Percentiles rank a stretch among this genome's conserved stretches.
Conservation (phyloP, 2,329 filamentous ascomycete species). For the Claviceps pazoutovae region DNA sequence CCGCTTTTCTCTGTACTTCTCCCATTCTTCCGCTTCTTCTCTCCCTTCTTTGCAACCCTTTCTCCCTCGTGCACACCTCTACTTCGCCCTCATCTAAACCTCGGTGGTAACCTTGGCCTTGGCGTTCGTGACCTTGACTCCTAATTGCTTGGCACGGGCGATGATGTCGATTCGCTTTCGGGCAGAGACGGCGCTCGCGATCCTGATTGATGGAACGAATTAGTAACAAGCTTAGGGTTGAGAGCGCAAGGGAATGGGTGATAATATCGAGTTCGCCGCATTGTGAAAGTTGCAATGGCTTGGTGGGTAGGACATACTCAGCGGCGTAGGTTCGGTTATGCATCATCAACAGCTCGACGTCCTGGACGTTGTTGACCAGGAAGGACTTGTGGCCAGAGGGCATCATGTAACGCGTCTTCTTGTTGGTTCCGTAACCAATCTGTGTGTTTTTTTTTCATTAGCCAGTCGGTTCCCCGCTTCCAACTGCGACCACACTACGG, state of each 20-base stretch:
- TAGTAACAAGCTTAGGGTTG: not conserved
- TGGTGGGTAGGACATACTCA: slow-evolving; percentile 54
- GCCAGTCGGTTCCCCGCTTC: not conserved
- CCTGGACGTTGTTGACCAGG: slow-evolving; percentile 92
- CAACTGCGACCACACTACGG: too few relatives aligned
- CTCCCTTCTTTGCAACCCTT: not conserved
- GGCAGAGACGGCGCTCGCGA: slow-evolving; percentile 94
- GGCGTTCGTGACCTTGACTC: slow-evolving; percentile 98
- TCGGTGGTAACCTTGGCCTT: slow-evolving; percentile 99
- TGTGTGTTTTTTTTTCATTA: slow-evolving; percentile 23
- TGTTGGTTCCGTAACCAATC: slow-evolving; percentile 99
- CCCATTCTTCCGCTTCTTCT: not conserved
- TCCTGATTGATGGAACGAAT: slow-evolving; percentile 41
- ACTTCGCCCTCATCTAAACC: slow-evolving; percentile 38
- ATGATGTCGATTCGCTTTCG: slow-evolving; percentile 98
- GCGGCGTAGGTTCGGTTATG: slow-evolving; percentile 99
- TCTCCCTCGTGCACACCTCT: not conserved
- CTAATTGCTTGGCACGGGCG: slow-evolving; percentile 90
- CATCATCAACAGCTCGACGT: slow-evolving; percentile 97
- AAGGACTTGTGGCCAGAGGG: slow-evolving; percentile 99
- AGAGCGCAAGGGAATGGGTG: too few relatives aligned
- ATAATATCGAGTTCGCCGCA: not conserved
- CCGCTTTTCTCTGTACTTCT: not conserved
- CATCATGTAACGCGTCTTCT: slow-evolving; percentile 98
- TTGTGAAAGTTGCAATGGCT: not conserved